phyloP scores from a whole-genome alignment of 371 early-diverging fungal genomes.

The Umbelopsis sp. region DNA sequence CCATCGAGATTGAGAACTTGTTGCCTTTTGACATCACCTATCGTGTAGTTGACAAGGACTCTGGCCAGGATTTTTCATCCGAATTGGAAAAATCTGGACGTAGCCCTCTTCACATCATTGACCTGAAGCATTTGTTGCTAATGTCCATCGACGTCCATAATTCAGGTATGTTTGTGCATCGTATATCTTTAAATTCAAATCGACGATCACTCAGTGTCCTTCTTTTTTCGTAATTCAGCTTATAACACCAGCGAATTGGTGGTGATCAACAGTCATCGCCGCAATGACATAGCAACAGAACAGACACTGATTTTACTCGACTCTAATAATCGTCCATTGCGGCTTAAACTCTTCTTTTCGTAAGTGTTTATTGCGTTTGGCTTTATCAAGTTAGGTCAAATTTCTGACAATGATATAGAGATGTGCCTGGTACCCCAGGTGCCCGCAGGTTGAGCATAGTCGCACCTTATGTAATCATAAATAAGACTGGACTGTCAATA shows the following conservation, averaged over 20 bases:
- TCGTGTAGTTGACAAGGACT: constrained; percentile 37
- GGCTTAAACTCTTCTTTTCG: not conserved
- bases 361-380: not conserved
- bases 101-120: constrained; percentile 66
- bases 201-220: not conserved
- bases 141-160: constrained; percentile 66
- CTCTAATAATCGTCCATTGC: not conserved
- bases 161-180: constrained; percentile 36
- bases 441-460: constrained; percentile 39
- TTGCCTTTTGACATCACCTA: constrained; percentile 76
- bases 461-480: constrained; percentile 69
- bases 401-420: not conserved
- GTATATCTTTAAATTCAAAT: not conserved
- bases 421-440: constrained; percentile 23
- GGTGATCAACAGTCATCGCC: constrained; percentile 57
- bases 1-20: constrained; percentile 84
- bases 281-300: constrained; percentile 47
- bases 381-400: not conserved
- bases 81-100: constrained; percentile 54
- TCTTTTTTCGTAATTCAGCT: constrained; percentile 20
- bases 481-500: constrained; percentile 72
- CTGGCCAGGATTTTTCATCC: constrained; percentile 43
- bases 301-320: constrained; percentile 43
- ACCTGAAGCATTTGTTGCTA: constrained; percentile 58
- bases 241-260: constrained; percentile 59